Evolutionary conservation across 2,329 filamentous ascomycete species (phyloP), one percentile per base, ranked within the genome.

Genomic region (Stylonectria norvegica): DNA sequence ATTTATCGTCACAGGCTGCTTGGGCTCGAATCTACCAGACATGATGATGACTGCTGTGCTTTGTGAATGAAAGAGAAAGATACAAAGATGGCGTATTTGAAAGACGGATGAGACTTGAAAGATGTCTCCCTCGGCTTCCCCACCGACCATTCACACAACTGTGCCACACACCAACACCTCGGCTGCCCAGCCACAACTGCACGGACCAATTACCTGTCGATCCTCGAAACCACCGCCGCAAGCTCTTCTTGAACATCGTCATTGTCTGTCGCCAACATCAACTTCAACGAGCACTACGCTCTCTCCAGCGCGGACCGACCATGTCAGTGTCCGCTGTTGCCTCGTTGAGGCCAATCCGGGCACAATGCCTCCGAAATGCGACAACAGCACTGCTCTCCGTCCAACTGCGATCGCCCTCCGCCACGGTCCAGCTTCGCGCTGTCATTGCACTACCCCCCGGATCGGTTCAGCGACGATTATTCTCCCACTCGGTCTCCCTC

Each of bases 21-120:
- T 94, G 30, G 89, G 88, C 62, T 86, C 84, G 57, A 94, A 94
- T 55, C 78, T 84, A 49, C 74, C 77, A 45, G 73, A 63, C 78
- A 81, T 82, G 47, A 42, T 40, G 25, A 27, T 15, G 29, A 32
- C 22, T 19, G 28, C 20, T 14, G 28, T 18, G n/a, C n/a, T 42
- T 16, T 28, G 8, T 20, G 20, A 27, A 32, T 29, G 16, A 15
- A 29, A 31, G 14, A 28, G 19, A 12, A 17, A 29, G 17, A 15
- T 33, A n/a, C n/a, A n/a, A n/a, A n/a, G n/a, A n/a, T n/a, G n/a
- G n/a, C n/a, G 22, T 27, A 10, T 20, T 16, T 14, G 18, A 19
- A 31, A 34, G 29, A 33, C 33, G 28, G 34, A 31, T 34, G 4
- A 34, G n/a, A 27, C 35, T 38, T 36, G 19, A 29, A 32, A 40